Base-by-base conservation (phyloP, 129 eudicot genomes). In the Ambrosia artemisiifolia region DNA sequence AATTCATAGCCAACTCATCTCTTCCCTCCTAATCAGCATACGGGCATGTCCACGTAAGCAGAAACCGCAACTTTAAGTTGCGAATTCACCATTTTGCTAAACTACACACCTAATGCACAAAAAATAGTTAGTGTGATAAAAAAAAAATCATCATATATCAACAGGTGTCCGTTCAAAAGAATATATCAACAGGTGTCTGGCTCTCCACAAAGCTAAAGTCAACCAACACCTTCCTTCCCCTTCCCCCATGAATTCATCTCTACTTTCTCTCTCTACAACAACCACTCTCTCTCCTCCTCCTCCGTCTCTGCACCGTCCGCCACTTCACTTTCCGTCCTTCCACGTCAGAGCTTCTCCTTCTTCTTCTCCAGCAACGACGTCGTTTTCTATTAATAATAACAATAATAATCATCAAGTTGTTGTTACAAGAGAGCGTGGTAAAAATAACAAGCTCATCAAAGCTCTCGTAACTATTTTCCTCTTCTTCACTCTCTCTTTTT, bases 341-440 rank as follows among this genome's bases (percentile, higher is more conserved):
- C 30, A 79, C 54, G 54, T 79, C 5, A 35, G 38, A 73, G 78
- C 64, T 20, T 40, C 77, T 55, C 17, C 77, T 14, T 65, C 86
- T 5, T 56, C 75, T 5, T 65, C 87, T 12, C 54, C 88, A 59
- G 65, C 82, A 66, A 20, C 67, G 24, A 11, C 77, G 9, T 63
- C 83, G 55, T 73, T n/a, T 9, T 79, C 90, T n/a, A 24, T 0
- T 24, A 24, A 24, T n/a, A 24, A 24, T 24, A 24, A 24, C 1
- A 24, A 24, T 24, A 24, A 24, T 24, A 76, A 34, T 44, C 79
- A 83, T 18, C 78, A 80, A 7, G 98, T 92, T 24, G 94, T 92
- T 35, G 96, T 92, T 35, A 92, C 98, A 30, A 67, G 98, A 20
- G 98, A 92, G 79, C 96, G 91, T 35, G 98, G 98, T 65, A 92